These are phyloP conservation scores for Alternaria atra DNA, from an alignment of 2,329 filamentous ascomycete species.

Conservation along the genomic window DNA sequence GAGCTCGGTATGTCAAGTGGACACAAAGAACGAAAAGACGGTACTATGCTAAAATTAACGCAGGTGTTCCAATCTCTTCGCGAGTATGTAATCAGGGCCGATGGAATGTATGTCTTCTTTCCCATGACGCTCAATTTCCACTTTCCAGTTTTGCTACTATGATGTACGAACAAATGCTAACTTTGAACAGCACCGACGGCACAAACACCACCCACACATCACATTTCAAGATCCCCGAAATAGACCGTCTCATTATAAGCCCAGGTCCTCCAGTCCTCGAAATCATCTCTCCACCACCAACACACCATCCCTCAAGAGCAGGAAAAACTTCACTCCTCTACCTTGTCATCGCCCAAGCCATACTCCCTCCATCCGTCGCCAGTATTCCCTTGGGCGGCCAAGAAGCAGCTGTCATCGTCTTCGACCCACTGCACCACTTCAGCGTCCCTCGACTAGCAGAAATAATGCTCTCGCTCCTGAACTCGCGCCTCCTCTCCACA, in stretches of 20 bases:
- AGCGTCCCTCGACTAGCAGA: constrained; percentile 58
- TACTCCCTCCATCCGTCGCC: constrained; percentile 56
- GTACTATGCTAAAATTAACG: neutral
- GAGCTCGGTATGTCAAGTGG: constrained; percentile 32
- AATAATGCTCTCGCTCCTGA: constrained; percentile 41
- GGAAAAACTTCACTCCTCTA: constrained; percentile 70
- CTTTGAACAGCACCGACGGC: neutral
- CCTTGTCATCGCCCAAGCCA: constrained; percentile 60
- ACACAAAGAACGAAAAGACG: neutral
- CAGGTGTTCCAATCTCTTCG: constrained; percentile 55
- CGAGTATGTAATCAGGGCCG: constrained; percentile 27
- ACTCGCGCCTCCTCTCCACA: neutral
- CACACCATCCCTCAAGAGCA: constrained; percentile 52
- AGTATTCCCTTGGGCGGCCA: constrained; percentile 53
- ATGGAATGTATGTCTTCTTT: constrained; percentile 14
- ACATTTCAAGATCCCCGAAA: constrained; percentile 54
- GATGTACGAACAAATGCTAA: neutral
- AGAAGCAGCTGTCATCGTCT: constrained; percentile 57
- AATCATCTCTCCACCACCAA: constrained; percentile 58
- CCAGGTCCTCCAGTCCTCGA: constrained; percentile 55
- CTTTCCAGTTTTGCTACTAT: neutral
- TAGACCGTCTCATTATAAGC: constrained; percentile 54
- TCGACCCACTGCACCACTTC: constrained; percentile 66
- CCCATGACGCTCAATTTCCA: neutral
- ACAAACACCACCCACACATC: neutral